phyloP scores from a whole-genome alignment of 2,329 filamentous ascomycete genomes.

The Aspergillus sp. region DNA sequence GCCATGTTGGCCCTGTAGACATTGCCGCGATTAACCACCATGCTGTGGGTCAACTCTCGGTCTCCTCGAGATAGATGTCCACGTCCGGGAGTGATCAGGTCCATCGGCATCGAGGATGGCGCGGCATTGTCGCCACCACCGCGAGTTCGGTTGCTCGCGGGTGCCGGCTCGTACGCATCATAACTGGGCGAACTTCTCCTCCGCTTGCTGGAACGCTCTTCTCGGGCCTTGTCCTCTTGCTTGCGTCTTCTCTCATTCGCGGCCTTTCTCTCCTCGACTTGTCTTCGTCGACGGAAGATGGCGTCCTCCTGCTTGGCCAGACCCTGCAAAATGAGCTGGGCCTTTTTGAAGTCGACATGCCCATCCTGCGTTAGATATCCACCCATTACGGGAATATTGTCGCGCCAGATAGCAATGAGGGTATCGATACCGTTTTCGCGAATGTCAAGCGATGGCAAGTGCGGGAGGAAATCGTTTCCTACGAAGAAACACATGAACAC shows the following conservation, averaged over 20 bases:
- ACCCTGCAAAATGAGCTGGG: conserved; percentile 83
- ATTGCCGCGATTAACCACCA: conserved; percentile 74
- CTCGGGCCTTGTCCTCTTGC: conserved; percentile 61
- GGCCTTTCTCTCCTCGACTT: conserved; percentile 79
- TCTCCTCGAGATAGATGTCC: conserved; percentile 57
- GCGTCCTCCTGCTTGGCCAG: conserved; percentile 89
- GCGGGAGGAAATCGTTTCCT: conserved; percentile 95
- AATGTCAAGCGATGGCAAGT: conserved; percentile 96
- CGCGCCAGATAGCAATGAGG: conserved; percentile 93
- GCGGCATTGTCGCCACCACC: conserved; percentile 29
- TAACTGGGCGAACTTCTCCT: conserved; percentile 48
- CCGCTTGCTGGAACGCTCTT: conserved; percentile 42
- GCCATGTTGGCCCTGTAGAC: conserved; percentile 70
- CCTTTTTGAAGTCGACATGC: conserved; percentile 79
- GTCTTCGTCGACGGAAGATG: conserved; percentile 85
- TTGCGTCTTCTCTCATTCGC: conserved; percentile 77
- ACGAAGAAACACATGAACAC: conserved; percentile 99
- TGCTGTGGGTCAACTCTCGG: conserved; percentile 74
- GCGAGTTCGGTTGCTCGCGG: conserved; percentile 23
- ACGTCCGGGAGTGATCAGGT: conserved; percentile 58
- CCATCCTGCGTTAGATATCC: conserved; percentile 97
- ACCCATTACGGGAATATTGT: conserved; percentile 86
- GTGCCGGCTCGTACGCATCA: conserved; percentile 33
- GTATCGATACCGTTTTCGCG: conserved; percentile 96
- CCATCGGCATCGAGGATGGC: conserved; percentile 48